These are phyloP conservation scores for Cercospora janseana DNA, from an alignment of 2,329 filamentous ascomycete genomes.

Conservation along the genomic window DNA sequence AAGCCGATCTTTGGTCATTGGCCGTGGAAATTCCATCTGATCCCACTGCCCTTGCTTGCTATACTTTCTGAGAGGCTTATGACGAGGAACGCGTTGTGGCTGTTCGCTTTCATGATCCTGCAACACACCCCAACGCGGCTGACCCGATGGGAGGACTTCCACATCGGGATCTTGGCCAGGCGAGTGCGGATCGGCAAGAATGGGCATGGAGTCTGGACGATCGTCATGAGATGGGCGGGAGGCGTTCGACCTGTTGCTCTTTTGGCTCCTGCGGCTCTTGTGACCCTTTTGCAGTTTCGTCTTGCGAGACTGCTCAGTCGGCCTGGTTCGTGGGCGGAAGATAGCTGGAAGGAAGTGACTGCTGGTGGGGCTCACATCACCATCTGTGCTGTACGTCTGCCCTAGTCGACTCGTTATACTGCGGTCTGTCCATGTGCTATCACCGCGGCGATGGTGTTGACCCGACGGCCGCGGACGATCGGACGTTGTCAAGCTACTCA, in stretches of 20 bases:
- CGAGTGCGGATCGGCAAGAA: conserved; percentile 23
- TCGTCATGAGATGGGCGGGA: conserved; percentile 20
- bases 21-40: conserved; percentile 34
- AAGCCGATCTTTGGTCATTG: conserved; percentile 36
- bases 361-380: conserved; percentile 33
- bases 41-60: conserved; percentile 37
- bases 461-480: conserved; percentile 14
- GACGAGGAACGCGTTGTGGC: conserved; percentile 12
- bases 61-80: conserved; percentile 31
- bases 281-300: conserved; percentile 24
- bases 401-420: conserved; percentile 37
- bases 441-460: conserved; percentile 26
- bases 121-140: conserved; percentile 33
- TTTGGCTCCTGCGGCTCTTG: conserved; percentile 18
- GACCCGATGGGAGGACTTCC: conserved; percentile 33
- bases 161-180: conserved; percentile 8
- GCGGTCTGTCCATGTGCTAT: conserved; percentile 34
- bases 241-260: conserved; percentile 12
- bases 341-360: conserved; percentile 38
- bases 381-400: conserved; percentile 31
- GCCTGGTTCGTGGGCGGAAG: conserved; percentile 37
- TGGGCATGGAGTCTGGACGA: conserved; percentile 31
- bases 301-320: conserved; percentile 23
- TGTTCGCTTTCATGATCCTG: conserved; percentile 23
- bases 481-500: conserved; percentile 25